phyloP scores from a whole-genome alignment of 345 rosid genomes.

The Anastatica hierochuntica region DNA sequence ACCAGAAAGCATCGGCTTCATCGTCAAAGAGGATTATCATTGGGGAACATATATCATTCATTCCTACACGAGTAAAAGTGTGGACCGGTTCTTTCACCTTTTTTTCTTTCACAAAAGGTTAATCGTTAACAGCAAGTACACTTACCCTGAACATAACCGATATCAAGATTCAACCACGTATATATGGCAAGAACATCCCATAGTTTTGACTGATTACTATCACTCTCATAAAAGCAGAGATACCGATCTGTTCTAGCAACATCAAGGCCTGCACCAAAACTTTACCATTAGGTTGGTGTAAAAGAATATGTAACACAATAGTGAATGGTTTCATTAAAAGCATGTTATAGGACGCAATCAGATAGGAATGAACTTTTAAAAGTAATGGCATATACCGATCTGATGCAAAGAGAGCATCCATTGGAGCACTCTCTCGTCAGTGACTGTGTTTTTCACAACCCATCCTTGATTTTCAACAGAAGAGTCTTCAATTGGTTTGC shows the following conservation, averaged over 20 bases:
- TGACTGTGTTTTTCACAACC: constrained; percentile 31
- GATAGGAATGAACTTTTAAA: too few species aligned
- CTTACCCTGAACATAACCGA: constrained; percentile 86
- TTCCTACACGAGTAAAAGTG: constrained; percentile 41
- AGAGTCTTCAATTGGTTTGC: constrained; percentile 41
- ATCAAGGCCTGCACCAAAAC: constrained; percentile 64
- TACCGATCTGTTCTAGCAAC: constrained; percentile 85
- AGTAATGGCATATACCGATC: too few species aligned
- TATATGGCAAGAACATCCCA: constrained; percentile 83
- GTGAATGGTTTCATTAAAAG: too few species aligned
- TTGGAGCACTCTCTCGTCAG: constrained; percentile 53
- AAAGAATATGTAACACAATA: constrained; percentile 1
- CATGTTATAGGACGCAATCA: too few species aligned
- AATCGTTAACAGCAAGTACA: background rate
- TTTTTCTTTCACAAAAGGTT: background rate
- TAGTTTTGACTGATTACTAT: constrained; percentile 62
- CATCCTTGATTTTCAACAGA: constrained; percentile 30
- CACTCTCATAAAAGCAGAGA: constrained; percentile 67
- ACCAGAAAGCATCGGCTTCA: constrained; percentile 97
- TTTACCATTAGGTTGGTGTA: background rate
- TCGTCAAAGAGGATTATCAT: constrained; percentile 80
- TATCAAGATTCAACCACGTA: constrained; percentile 83
- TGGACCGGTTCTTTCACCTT: background rate
- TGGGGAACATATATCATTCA: constrained; percentile 95
- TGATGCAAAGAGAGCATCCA: constrained; percentile 85